Evolutionary conservation across 805 yeast species (phyloP), one percentile per base, ranked within the genome.

Genomic region (Candida yuanshanica): DNA sequence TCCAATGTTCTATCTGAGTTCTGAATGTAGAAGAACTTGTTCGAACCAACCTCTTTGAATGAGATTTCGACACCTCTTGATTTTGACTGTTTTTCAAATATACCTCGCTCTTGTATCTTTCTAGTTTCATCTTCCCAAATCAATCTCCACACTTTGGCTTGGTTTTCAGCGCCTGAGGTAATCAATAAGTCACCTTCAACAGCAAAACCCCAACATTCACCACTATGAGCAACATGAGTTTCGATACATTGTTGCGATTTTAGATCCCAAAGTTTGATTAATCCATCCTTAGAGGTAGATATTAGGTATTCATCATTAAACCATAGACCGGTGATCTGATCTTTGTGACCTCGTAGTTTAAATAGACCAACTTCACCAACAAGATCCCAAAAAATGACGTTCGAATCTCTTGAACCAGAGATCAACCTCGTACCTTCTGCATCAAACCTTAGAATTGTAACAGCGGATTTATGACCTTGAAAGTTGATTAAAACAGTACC

Each of bases 211-310:
- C 98, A 93, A 65, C 96, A 87, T 62, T 93, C 98, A 44, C 91
- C 90, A 18, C 84, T 72, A 59, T 88, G 96, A 0, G 97, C 96
- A 46, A 89, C 79, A 59, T 90, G 97, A 1, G 98, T 90, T 59
- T 93, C 99, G 5, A 89, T 69, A 63, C 97, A 87, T 59, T 88
- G 95, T 58, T 85, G 88, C 4, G 93, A 67, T 53, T 81, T 83
- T 51, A 93, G 64, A 56, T 93, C 98, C 99, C 99, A 93, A 26
- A 93, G 63, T 59, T 93, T 93, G 50, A 93, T 72, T 37, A 89
- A 67, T 0, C 98, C 98, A 59, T 93, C 99, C 56, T 89, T 90
- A 2, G 95, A 76, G 1, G 82, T 79, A 50, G 89, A 79, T 16
- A 89, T 50, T 14, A 93, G 63, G 74, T 83, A 88, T 42, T 83